Evolutionary conservation across 257 asterid species (phyloP).

Genomic region (Apocynum venetum): DNA sequence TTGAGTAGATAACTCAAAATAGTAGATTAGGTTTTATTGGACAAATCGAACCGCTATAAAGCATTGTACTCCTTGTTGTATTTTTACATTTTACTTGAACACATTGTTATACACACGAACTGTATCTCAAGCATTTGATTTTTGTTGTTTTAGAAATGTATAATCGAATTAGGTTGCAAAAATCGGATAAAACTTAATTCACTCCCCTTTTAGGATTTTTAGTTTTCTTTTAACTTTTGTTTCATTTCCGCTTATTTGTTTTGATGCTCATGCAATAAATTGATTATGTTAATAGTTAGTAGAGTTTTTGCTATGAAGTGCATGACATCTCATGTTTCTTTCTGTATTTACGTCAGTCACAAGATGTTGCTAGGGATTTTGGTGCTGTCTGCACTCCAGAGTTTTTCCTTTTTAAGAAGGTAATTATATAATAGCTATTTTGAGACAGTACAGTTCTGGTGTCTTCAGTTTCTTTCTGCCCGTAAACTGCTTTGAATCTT

Average conservation of each 20-base stretch:
- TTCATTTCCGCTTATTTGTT: neutral
- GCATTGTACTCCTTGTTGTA: too few species aligned
- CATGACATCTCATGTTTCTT: constrained; percentile 11
- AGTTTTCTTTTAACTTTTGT: neutral
- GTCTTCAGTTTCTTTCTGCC: neutral
- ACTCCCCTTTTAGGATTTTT: too few species aligned
- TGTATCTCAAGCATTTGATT: too few species aligned
- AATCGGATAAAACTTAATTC: too few species aligned
- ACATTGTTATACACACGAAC: too few species aligned
- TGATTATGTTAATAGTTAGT: neutral
- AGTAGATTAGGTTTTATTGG: too few species aligned
- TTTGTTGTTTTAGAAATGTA: too few species aligned
- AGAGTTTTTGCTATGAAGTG: neutral
- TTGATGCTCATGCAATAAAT: neutral
- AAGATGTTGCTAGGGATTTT: constrained; percentile 81
- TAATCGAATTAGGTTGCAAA: too few species aligned
- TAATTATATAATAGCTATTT: constrained; percentile 17
- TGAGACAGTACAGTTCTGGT: neutral
- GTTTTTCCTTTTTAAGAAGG: constrained; percentile 89
- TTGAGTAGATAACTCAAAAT: too few species aligned
- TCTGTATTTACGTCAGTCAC: constrained; percentile 46
- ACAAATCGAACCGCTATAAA: too few species aligned
- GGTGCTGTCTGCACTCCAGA: constrained; percentile 97
- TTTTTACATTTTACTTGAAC: too few species aligned
- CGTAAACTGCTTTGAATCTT: neutral